Percentiles rank a stretch among this genome's conserved stretches.
These are phyloP conservation scores for Collybia sordida DNA, from an alignment of 768 basidiomycete genomes.

Conservation along the genomic window DNA sequence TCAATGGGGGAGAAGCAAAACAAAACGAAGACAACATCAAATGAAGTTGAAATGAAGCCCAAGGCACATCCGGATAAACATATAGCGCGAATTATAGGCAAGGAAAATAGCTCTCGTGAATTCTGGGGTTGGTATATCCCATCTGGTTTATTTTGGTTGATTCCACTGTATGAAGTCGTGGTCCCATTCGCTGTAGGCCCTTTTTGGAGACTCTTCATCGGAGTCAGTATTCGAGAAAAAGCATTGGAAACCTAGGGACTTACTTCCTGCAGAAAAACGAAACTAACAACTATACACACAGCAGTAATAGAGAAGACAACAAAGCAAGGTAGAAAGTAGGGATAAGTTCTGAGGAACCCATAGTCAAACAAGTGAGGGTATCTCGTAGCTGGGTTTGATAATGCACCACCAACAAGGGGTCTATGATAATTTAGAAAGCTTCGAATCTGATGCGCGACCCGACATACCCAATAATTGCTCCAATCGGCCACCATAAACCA, in stretches of 20 bases:
- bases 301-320: constrained; percentile 39
- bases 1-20: constrained; percentile 60
- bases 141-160: constrained; percentile 24
- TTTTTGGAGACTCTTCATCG: not conserved
- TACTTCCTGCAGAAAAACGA: constrained; percentile 55
- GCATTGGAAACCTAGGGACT: constrained; percentile 3
- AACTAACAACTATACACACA: constrained; percentile 39
- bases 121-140: constrained; percentile 9
- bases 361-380: constrained; percentile 43
- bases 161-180: constrained; percentile 12
- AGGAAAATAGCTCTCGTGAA: constrained; percentile 40
- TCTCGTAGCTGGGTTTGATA: constrained; percentile 52
- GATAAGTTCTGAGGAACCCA: constrained; percentile 45
- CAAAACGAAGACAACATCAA: constrained; percentile 63
- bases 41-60: constrained; percentile 51
- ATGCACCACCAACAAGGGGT: constrained; percentile 57
- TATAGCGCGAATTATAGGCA: constrained; percentile 51
- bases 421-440: constrained; percentile 24
- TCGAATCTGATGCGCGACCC: not conserved
- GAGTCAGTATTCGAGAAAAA: not conserved
- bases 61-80: constrained; percentile 49
- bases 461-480: constrained; percentile 53
- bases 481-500: constrained; percentile 57
- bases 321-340: constrained; percentile 62
- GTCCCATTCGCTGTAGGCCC: not conserved